These are phyloP conservation scores for Cyclotella cryptica DNA, from an alignment of 108 stramenopile genomes.

Conservation along the genomic window DNA sequence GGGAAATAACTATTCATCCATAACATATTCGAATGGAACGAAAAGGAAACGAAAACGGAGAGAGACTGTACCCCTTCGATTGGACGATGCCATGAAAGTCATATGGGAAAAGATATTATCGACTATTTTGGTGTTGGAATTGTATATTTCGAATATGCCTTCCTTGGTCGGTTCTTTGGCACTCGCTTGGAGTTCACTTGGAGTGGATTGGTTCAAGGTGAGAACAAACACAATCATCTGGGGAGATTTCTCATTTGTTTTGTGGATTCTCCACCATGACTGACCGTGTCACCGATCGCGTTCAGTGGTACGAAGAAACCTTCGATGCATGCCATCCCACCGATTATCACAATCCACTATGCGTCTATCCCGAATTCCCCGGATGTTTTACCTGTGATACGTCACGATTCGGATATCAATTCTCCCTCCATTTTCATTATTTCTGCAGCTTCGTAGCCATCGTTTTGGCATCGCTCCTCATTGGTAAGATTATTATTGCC, in stretches of 20 bases:
- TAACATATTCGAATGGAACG: background rate
- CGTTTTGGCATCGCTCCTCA: slow-evolving; percentile 24
- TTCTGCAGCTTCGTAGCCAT: slow-evolving; percentile 43
- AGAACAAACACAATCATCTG: background rate
- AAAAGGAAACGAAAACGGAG: background rate
- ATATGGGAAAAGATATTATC: slow-evolving; percentile 34
- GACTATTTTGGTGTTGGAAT: slow-evolving; percentile 40
- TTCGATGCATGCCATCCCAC: slow-evolving; percentile 69
- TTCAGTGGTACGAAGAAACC: slow-evolving; percentile 69
- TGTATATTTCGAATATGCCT: slow-evolving; percentile 81
- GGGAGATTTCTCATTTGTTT: background rate
- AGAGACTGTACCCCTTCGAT: slow-evolving; percentile 23
- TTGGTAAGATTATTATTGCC: slow-evolving; percentile 45
- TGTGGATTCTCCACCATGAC: background rate
- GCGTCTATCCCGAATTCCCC: slow-evolving; percentile 80
- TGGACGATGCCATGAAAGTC: slow-evolving; percentile 40
- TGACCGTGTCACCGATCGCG: too few species aligned
- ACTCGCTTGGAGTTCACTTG: slow-evolving; percentile 67
- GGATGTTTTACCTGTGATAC: slow-evolving; percentile 88
- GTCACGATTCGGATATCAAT: slow-evolving; percentile 21
- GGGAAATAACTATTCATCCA: background rate
- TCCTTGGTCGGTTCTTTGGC: slow-evolving; percentile 77
- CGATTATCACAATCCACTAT: slow-evolving; percentile 78
- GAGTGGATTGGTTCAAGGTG: slow-evolving; percentile 88
- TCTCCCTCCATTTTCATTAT: slow-evolving; percentile 45